phyloP scores from a whole-genome alignment of 129 eudicot species.

The Lactuca saligna region DNA sequence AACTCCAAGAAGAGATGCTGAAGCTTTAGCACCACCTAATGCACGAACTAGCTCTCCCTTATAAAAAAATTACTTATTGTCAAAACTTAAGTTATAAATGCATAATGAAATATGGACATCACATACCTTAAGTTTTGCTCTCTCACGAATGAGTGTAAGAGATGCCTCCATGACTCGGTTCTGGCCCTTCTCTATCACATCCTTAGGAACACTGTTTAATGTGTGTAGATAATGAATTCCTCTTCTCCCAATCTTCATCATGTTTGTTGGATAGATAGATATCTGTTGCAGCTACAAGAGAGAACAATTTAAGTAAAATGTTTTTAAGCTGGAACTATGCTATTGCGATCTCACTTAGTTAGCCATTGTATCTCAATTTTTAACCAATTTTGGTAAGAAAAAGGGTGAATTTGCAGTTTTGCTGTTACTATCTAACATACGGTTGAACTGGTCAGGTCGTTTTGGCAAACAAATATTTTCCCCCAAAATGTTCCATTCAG shows the following conservation, averaged over 20 bases:
- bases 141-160: conserved; percentile 93
- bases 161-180: conserved; percentile 93
- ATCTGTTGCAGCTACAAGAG: conserved; percentile 15
- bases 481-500: not conserved
- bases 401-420: not conserved
- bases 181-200: conserved; percentile 78
- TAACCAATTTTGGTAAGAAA: not conserved
- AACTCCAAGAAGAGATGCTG: conserved; percentile 88
- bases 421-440: not conserved
- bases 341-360: not conserved
- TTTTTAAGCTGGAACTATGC: not conserved
- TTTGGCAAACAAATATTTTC: not conserved
- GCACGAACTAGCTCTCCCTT: conserved; percentile 93
- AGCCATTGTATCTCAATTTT: not conserved
- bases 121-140: conserved; percentile 95
- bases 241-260: conserved; percentile 65
- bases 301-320: not conserved
- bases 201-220: conserved; percentile 62
- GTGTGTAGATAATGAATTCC: conserved; percentile 72
- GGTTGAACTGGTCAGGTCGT: not conserved
- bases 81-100: conserved; percentile 1
- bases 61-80: not conserved
- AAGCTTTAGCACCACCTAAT: conserved; percentile 82
- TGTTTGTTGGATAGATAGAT: conserved; percentile 26
- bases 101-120: conserved; percentile 8